Evolutionary conservation across 2,329 filamentous ascomycete genomes (phyloP), one percentile per base, ranked within the genome.

Genomic region (Claviceps africana): DNA sequence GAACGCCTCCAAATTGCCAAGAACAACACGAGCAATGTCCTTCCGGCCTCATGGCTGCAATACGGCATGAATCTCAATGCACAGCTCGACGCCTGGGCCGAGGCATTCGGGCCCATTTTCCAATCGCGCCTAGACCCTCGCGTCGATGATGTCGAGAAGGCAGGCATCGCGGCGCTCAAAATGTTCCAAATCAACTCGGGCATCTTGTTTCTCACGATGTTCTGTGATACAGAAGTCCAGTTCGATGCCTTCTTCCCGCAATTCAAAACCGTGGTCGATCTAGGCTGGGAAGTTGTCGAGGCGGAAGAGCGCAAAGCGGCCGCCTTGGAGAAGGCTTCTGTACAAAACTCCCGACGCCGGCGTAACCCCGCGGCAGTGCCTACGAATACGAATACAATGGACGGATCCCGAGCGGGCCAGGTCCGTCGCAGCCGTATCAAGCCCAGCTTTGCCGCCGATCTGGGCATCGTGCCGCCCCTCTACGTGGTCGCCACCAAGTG

Each of bases 401-500:
- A 67, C 50, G 66, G 65, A 51, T 73, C 71, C 54, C 67, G 66
- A 10, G 67, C 69, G 9, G 67, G 70, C 44, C 67, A 69, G 33
- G 73, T 72, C 53, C 68, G 68, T 7, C 67, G 75, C 0, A 64
- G 64, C 33, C 76, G 80, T 56, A 75, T 81, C 60, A 80, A 78
- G 61, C 75, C 78, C 1, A 78, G 75, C 57, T 85, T 85, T 62
- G 80, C 78, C 44, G 75, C 81, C 25, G 79, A 83, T 49, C 64
- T 82, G 11, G 82, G 81, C 19, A 78, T 86, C 51, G 73, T 86
- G 4, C 77, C 81, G 3, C 79, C 81, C 0, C 70, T 86, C 1
- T 85, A 80, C 56, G 73, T 83, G 5, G 77, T 81, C n/a, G 81
- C 78, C 7, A 83, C 78, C 7, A 83, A 83, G 60, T 85, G 81